Percentiles rank a stretch among this genome's conserved stretches.
Evolutionary conservation across 768 basidiomycete species (phyloP).

Genomic region (Amanita fuliginea): DNA sequence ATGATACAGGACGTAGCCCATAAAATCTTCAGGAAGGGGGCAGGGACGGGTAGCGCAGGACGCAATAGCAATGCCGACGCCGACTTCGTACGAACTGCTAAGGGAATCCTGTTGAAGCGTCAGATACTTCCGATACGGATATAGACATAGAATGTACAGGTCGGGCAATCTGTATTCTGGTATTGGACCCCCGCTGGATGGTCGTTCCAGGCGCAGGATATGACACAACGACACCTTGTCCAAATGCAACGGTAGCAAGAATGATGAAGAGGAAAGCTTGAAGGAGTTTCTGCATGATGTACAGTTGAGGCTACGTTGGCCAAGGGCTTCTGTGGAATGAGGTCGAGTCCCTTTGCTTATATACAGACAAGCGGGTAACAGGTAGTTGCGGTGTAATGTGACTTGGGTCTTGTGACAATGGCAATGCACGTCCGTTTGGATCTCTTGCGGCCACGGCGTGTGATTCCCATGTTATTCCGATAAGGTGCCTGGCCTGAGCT

Average conservation of each 20-base stretch:
- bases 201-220: slow-evolving; percentile 23
- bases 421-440: too few relatives aligned
- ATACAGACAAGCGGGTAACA: too few relatives aligned
- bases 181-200: slow-evolving; percentile 23
- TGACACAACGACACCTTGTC: slow-evolving; percentile 31
- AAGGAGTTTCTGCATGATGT: background rate
- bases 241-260: slow-evolving; percentile 22
- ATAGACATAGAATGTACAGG: slow-evolving; percentile 23
- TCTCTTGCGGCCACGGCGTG: too few relatives aligned
- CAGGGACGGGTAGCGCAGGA: slow-evolving; percentile 20
- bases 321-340: too few relatives aligned
- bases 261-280: background rate
- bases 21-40: slow-evolving; percentile 12
- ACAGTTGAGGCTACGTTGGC: too few relatives aligned
- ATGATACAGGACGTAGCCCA: slow-evolving; percentile 35
- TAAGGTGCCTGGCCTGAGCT: too few relatives aligned
- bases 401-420: too few relatives aligned
- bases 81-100: slow-evolving; percentile 30
- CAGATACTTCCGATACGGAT: background rate
- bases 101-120: slow-evolving; percentile 20
- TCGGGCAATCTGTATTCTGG: slow-evolving; percentile 35
- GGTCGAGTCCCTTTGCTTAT: too few relatives aligned
- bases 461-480: too few relatives aligned
- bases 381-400: too few relatives aligned
- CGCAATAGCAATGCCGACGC: slow-evolving; percentile 31